A percentile compares a stretch with the other conserved stretches of the same genome.
Conservation (phyloP, 768 basidiomycete genomes). For the Boletus rufocinnamomeus region DNA sequence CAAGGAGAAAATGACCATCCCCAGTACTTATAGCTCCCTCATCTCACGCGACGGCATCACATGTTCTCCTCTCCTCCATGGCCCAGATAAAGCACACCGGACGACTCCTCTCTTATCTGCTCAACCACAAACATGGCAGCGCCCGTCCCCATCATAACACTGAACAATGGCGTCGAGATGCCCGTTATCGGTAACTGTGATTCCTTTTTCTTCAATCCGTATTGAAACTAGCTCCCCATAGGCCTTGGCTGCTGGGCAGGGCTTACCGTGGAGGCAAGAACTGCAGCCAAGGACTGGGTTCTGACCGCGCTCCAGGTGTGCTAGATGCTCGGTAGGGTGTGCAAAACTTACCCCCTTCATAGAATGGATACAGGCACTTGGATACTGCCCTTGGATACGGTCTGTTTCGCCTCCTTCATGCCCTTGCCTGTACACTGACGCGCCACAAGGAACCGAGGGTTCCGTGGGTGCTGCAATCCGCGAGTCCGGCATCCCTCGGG, state of each 20-base stretch:
- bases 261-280: background rate
- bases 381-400: slow-evolving; percentile 34
- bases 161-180: slow-evolving; percentile 3
- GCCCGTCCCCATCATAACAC: background rate
- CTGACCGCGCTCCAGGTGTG: slow-evolving; percentile 2
- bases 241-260: background rate
- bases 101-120: too few relatives aligned
- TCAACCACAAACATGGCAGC: too few relatives aligned
- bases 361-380: slow-evolving; percentile 48
- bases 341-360: background rate
- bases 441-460: slow-evolving; percentile 40
- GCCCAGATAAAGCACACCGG: too few relatives aligned
- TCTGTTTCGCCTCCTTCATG: background rate
- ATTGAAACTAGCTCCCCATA: background rate
- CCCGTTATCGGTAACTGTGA: background rate
- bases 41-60: background rate
- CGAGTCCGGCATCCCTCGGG: slow-evolving; percentile 46
- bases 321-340: background rate
- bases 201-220: background rate
- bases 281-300: slow-evolving; percentile 1
- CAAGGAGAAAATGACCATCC: background rate
- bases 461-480: slow-evolving; percentile 48
- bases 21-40: background rate
- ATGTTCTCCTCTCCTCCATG: too few relatives aligned
- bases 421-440: background rate